Conservation (phyloP, 139 green algal genomes). For the Ostreobium quekettii region DNA sequence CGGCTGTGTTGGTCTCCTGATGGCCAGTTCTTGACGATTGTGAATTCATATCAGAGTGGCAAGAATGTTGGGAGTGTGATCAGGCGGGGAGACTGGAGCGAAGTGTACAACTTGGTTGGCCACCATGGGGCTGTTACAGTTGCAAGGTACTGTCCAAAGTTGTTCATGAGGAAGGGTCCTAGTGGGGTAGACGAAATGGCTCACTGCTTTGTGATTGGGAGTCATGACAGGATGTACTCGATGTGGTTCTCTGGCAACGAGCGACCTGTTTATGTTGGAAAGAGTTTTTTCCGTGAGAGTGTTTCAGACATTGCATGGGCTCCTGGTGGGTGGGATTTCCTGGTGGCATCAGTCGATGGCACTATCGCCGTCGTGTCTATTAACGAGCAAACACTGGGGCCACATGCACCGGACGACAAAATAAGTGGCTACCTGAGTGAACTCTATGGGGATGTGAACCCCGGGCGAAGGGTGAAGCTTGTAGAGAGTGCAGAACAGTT, state of each 20-base stretch:
- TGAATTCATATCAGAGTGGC: not conserved
- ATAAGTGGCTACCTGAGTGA: no score
- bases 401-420: no score
- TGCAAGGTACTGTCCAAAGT: constrained; percentile 13
- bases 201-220: not conserved
- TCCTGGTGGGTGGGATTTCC: not conserved
- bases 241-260: not conserved
- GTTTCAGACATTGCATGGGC: constrained; percentile 11
- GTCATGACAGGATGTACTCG: not conserved
- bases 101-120: constrained; percentile 12
- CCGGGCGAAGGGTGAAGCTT: no score
- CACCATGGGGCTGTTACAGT: constrained; percentile 11
- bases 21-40: constrained; percentile 7
- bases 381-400: no score
- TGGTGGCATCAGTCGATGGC: constrained; percentile 1
- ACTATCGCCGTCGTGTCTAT: not conserved
- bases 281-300: not conserved
- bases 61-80: not conserved
- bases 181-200: not conserved
- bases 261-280: not conserved
- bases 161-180: constrained; percentile 3
- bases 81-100: not conserved
- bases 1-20: constrained; percentile 41
- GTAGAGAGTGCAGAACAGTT: no score
- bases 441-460: no score